Percentiles rank a stretch among this genome's conserved stretches.
Evolutionary conservation across 2,329 filamentous ascomycete species (phyloP).

Genomic region (Blastomyces parvus): DNA sequence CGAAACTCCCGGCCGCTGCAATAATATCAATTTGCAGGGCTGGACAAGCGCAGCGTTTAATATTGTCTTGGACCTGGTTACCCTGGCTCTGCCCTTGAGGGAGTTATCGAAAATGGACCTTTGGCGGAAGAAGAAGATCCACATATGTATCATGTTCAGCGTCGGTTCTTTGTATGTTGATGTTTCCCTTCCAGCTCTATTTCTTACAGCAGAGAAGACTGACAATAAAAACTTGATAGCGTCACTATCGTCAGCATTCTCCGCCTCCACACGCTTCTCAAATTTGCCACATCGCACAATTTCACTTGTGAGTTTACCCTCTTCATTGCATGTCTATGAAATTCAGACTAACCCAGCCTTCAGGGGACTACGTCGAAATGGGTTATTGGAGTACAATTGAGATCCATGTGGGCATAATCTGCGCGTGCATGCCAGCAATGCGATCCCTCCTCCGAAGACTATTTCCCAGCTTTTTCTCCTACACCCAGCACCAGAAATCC

Average conservation of each 20-base stretch:
- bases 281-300: slow-evolving; percentile 4
- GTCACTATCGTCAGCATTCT: slow-evolving; percentile 36
- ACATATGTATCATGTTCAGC: slow-evolving; percentile 13
- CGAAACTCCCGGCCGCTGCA: slow-evolving; percentile 10
- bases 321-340: background rate
- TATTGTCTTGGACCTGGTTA: slow-evolving; percentile 13
- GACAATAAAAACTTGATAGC: slow-evolving; percentile 15
- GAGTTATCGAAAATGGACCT: slow-evolving; percentile 11
- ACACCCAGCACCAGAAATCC: slow-evolving; percentile 2
- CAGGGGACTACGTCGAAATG: slow-evolving; percentile 8
- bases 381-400: slow-evolving; percentile 28
- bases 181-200: background rate
- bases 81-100: slow-evolving; percentile 11
- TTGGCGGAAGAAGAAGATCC: slow-evolving; percentile 12
- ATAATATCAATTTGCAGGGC: slow-evolving; percentile 8
- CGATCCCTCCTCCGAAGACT: slow-evolving; percentile 22
- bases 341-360: background rate
- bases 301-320: slow-evolving; percentile 11
- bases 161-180: slow-evolving; percentile 14
- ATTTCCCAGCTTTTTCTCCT: background rate
- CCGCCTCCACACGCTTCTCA: slow-evolving; percentile 21
- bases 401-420: slow-evolving; percentile 30
- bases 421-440: slow-evolving; percentile 26
- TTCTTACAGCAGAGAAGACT: background rate
- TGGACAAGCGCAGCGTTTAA: slow-evolving; percentile 12